A percentile compares a stretch with the other conserved stretches of the same genome.
phyloP scores from a whole-genome alignment of 2,329 filamentous ascomycete species.

The Pestalotiopsis sp. region DNA sequence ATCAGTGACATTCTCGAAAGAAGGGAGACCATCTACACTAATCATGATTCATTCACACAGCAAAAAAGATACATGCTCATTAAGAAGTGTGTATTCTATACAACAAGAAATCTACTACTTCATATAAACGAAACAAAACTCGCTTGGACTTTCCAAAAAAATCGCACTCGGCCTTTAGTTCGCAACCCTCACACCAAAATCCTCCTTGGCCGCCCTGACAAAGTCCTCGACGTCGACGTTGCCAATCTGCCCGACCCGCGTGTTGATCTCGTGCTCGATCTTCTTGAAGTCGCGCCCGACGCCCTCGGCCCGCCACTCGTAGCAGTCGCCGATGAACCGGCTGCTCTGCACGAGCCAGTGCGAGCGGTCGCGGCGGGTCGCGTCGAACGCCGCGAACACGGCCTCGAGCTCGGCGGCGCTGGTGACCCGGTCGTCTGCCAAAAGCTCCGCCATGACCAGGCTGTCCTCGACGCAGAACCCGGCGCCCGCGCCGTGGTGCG shows the following conservation, averaged over 20 bases:
- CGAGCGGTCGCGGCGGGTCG: not conserved
- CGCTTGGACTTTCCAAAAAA: not conserved
- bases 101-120: not conserved
- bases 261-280: slow-evolving; percentile 6
- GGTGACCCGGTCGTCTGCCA: not conserved
- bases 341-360: slow-evolving; percentile 18
- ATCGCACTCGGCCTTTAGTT: not conserved
- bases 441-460: not conserved
- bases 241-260: not conserved
- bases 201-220: not conserved
- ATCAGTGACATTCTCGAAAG: too few species aligned
- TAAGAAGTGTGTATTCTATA: not conserved
- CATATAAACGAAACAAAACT: not conserved
- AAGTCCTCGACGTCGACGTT: slow-evolving; percentile 1
- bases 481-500: slow-evolving; percentile 10
- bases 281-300: slow-evolving; percentile 7
- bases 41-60: too few species aligned
- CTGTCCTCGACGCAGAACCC: slow-evolving; percentile 15
- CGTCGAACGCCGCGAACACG: slow-evolving; percentile 10
- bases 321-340: slow-evolving; percentile 11
- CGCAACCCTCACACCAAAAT: not conserved
- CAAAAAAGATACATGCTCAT: not conserved
- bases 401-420: not conserved
- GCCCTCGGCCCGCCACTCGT: slow-evolving; percentile 11
- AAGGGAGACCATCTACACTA: too few species aligned